Evolutionary conservation across 2,329 filamentous ascomycete species (phyloP).

Genomic region (Cladosporium sp.): DNA sequence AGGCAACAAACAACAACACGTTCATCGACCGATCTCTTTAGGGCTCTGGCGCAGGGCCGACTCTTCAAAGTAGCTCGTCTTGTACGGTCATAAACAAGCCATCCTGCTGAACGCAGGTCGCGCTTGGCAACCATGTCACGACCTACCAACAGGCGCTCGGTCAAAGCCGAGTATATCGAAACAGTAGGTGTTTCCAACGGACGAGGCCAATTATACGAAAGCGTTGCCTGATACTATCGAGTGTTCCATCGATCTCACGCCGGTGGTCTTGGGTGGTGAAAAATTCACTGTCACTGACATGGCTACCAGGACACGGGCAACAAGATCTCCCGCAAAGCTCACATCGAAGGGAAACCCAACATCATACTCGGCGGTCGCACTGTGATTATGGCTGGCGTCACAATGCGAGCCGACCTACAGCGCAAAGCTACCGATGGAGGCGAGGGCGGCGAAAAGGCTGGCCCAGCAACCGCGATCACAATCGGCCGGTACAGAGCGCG

Average conservation of each 20-base stretch:
- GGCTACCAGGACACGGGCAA: conserved; percentile 82
- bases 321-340: conserved; percentile 90
- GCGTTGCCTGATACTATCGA: neutral
- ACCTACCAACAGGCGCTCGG: conserved; percentile 55
- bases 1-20: neutral
- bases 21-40: neutral
- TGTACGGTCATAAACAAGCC: neutral
- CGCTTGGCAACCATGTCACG: conserved; percentile 40
- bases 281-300: neutral
- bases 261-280: neutral
- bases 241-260: neutral
- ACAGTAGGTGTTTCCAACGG: conserved; percentile 61
- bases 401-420: conserved; percentile 87
- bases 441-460: conserved; percentile 33
- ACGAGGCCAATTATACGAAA: neutral
- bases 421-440: conserved; percentile 33
- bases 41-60: neutral
- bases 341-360: conserved; percentile 92
- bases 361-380: conserved; percentile 95
- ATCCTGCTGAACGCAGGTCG: neutral
- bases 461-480: conserved; percentile 63
- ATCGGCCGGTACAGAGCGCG: conserved; percentile 58
- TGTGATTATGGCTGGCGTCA: conserved; percentile 91
- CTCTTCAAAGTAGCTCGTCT: neutral
- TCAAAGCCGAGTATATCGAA: conserved; percentile 94